Evolutionary conservation across 2,329 filamentous ascomycete genomes (phyloP), one percentile per base, ranked within the genome.

Genomic region (Aaosphaeria arxii): DNA sequence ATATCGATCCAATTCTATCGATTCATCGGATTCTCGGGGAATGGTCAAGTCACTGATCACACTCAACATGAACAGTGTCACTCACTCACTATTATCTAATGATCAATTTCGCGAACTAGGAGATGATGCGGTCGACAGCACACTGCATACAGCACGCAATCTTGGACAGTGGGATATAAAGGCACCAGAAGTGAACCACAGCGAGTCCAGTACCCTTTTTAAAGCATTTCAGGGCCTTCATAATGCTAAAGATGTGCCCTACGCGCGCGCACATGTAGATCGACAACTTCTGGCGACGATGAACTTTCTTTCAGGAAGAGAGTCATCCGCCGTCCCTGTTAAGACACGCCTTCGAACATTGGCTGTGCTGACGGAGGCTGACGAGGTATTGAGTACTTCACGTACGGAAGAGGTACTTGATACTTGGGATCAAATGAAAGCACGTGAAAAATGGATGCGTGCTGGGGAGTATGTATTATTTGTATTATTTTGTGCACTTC

Each of bases 121-220:
- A 4, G 75, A 80, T 2, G 72, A 78, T 6, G 83, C 82, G 1
- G 74, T 88, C 6, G 86, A 90, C 42, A 87, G 81, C 52, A 89
- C 89, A 45, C 87, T 95, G 54, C 81, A 84, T 45, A 89, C 89
- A 5, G 91, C 91, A 17, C 82, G 89, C 50, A 87, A 87, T 55
- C 76, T 97, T 11, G 91, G 94, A 57, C 87, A 92, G 61, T 99
- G 94, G 94, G 91, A 96, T 64, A 78, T 97, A 17, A 88, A 89
- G 11, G 84, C 85, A 0, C 88, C 91, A 1, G 75, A 78, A 6
- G 73, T 77, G 3, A 81, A 79, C 43, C 75, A 79, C 9, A 85
- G 82, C 30, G 82, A 86, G 47, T 77, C 85, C 1, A 84, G 86
- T 3, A 85, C 83, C 1, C 75, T 92, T 1, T 96, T 95, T 71